These are phyloP conservation scores for Podospora didyma DNA, from an alignment of 495 filamentous ascomycete genomes.

Conservation along the genomic window DNA sequence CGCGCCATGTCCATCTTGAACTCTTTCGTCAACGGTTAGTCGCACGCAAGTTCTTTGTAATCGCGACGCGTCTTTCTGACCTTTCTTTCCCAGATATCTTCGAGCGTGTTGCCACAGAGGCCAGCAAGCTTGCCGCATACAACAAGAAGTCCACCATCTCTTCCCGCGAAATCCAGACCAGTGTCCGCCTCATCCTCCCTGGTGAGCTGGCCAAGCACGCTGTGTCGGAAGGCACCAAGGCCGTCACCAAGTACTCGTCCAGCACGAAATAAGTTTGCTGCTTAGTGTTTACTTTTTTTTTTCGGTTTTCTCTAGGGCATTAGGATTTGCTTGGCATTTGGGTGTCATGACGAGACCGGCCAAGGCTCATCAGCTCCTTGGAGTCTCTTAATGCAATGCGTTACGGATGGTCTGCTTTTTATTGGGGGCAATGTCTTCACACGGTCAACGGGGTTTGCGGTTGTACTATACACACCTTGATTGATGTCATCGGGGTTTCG, in stretches of 20 bases:
- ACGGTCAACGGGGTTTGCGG: conserved; percentile 69
- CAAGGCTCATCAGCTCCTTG: conserved; percentile 59
- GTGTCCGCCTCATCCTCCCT: conserved; percentile 92
- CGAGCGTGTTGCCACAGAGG: conserved; percentile 98
- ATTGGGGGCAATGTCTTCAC: conserved; percentile 69
- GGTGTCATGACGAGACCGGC: conserved; percentile 59
- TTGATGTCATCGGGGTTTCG: conserved; percentile 47
- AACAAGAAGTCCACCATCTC: too few species aligned
- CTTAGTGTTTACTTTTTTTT: conserved; percentile 34
- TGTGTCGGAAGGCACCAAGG: conserved; percentile 99
- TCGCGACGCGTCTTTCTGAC: conserved; percentile 14
- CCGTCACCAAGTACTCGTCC: conserved; percentile 99
- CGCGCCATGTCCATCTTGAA: conserved; percentile 99
- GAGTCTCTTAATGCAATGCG: conserved; percentile 71
- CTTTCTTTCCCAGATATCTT: conserved; percentile 73
- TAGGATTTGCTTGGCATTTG: conserved; percentile 52
- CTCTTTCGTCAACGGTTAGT: conserved; percentile 98
- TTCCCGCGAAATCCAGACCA: conserved; percentile 20
- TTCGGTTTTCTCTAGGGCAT: conserved; percentile 44
- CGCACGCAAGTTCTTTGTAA: conserved; percentile 1
- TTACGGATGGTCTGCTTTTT: conserved; percentile 82
- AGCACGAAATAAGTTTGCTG: conserved; percentile 84
- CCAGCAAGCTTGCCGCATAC: conserved; percentile 24
- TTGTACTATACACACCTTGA: conserved; percentile 73
- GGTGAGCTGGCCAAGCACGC: conserved; percentile 99